These are phyloP conservation scores for Rubia peregrina DNA, from an alignment of 305 asterid species.

Conservation along the genomic window DNA sequence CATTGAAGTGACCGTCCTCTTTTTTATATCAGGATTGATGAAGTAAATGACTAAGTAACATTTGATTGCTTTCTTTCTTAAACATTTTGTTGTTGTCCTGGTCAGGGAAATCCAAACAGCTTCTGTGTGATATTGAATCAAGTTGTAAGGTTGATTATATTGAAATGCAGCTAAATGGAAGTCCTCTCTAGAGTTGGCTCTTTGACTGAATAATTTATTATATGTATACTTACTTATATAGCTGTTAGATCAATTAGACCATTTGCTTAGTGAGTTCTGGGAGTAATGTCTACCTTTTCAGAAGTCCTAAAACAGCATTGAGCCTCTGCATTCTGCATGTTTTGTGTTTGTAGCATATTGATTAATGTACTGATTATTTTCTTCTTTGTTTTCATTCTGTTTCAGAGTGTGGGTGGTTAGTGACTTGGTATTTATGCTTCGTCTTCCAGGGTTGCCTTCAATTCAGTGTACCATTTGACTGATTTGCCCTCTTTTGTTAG, in stretches of 20 bases:
- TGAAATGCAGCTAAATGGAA: neutral
- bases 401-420: neutral
- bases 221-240: neutral
- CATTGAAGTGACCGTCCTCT: neutral
- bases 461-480: constrained; percentile 95
- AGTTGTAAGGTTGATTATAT: neutral
- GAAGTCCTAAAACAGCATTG: neutral
- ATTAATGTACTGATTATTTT: neutral
- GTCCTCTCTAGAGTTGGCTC: neutral
- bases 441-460: constrained; percentile 92
- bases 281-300: neutral
- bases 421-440: constrained; percentile 18
- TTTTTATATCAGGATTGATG: neutral
- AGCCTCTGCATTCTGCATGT: neutral
- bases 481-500: constrained; percentile 97
- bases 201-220: neutral
- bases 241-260: neutral
- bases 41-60: neutral
- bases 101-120: neutral
- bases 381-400: neutral
- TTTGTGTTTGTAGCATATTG: constrained; percentile 2
- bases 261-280: neutral
- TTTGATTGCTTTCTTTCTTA: neutral
- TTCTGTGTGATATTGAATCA: neutral
- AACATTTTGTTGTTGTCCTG: neutral